Base-by-base conservation (phyloP, 23 red algal genomes). In the Agarophyton chilense region DNA sequence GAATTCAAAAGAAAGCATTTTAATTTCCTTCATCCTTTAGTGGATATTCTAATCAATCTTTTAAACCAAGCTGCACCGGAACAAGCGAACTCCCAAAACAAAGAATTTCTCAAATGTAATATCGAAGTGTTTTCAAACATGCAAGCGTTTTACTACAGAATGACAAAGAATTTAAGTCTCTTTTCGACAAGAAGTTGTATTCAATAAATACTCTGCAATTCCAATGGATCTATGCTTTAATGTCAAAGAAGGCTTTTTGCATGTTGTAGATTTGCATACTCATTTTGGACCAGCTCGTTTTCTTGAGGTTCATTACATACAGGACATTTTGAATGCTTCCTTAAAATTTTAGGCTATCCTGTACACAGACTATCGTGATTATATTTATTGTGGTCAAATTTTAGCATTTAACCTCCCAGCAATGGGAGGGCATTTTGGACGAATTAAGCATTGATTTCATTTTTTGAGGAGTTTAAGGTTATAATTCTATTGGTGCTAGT, bases 41-140 rank as follows among this genome's bases (percentile, higher is more conserved):
- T 35, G 31, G 17, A 83, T 4, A 83, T 66, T 1, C 79, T 83
- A 45, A 66, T 36, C 55, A 67, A 83, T 24, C 57, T 33, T 55
- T 55, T 10, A n/a, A n/a, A n/a, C n/a, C n/a, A n/a, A n/a, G n/a
- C n/a, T n/a, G n/a, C n/a, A n/a, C n/a, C n/a, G n/a, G 53, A 66
- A 43, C 31, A 50, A 7, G n/a, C 36, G 1, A 50, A 16, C 57
- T 4, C 33, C 28, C 31, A n/a, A 83, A 1, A 83, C 54, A 50
- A n/a, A 28, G 1, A 32, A 49, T 11, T 34, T 1, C 60, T 83
- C 1, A n/a, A 66, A 33, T n/a, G 54, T 44, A 9, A 83, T 83
- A 2, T 64, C 28, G 2, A 44, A 58, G 34, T 22, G 55, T 11
- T 83, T 3, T 26, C 55, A 31, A 2, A 50, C 79, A 22, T 83